Conservation (phyloP, 2,329 filamentous ascomycete species). For the Aspergillus pseudoviridinutans region DNA sequence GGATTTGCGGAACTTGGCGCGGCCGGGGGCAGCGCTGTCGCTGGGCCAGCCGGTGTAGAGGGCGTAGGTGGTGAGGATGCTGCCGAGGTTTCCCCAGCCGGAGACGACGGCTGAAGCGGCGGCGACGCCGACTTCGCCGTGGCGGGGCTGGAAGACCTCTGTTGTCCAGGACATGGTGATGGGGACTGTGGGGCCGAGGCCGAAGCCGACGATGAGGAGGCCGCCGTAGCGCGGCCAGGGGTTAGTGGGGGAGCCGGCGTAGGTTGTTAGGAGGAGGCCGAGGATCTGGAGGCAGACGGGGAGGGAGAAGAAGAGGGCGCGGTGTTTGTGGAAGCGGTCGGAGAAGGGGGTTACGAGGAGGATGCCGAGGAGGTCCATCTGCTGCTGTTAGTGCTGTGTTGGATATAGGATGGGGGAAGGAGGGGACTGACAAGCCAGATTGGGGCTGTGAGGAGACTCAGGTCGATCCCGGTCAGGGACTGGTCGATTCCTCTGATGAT, state of each 20-base stretch:
- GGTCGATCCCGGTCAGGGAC: conserved; percentile 64
- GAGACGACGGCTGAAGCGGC: conserved; percentile 82
- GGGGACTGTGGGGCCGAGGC: conserved; percentile 83
- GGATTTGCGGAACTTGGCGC: conserved; percentile 71
- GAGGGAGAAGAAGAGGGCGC: conserved; percentile 75
- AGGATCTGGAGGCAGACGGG: conserved; percentile 75
- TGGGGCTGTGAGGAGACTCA: conserved; percentile 80
- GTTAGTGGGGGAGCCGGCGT: conserved; percentile 57
- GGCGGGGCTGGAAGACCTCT: conserved; percentile 83
- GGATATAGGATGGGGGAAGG: too few relatives aligned
- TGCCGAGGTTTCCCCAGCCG: conserved; percentile 80
- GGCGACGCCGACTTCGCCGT: conserved; percentile 87
- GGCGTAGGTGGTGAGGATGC: conserved; percentile 82
- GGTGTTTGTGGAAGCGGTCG: conserved; percentile 77
- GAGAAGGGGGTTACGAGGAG: conserved; percentile 79
- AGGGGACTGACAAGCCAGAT: conserved; percentile 74
- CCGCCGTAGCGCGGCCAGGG: conserved; percentile 85
- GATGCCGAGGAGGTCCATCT: conserved; percentile 87
- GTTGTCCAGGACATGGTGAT: conserved; percentile 94
- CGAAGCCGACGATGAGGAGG: conserved; percentile 85
- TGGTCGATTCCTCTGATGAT: conserved; percentile 80
- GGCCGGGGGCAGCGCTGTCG: conserved; percentile 62
- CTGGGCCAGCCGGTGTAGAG: conserved; percentile 82
- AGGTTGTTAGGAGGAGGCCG: conserved; percentile 74
- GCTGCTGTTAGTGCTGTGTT: background rate